A percentile compares a stretch with the other conserved stretches of the same genome.
Evolutionary conservation across 495 filamentous ascomycete species (phyloP).

Genomic region (Aspergillus affinis): DNA sequence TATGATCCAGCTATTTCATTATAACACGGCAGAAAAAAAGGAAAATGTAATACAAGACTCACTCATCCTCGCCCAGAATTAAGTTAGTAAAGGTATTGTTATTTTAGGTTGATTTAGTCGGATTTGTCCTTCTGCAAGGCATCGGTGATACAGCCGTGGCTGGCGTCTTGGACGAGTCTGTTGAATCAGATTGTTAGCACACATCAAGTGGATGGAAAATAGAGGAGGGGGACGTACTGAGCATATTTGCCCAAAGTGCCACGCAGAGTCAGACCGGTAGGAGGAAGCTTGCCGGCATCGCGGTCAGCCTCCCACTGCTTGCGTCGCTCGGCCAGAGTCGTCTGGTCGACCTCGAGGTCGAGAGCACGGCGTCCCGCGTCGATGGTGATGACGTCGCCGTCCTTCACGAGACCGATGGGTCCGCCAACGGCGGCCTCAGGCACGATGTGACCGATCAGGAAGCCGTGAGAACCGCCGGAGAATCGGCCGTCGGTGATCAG

Average conservation of each 20-base stretch:
- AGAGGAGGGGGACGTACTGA: slow-evolving; percentile 22
- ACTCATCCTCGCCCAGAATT: too few species aligned
- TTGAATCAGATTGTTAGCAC: background rate
- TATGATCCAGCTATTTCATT: too few species aligned
- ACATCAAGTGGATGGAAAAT: background rate
- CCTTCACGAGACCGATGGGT: slow-evolving; percentile 54
- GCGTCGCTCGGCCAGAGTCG: slow-evolving; percentile 64
- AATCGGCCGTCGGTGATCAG: slow-evolving; percentile 51
- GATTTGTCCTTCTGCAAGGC: background rate
- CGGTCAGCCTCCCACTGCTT: slow-evolving; percentile 56
- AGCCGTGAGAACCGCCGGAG: slow-evolving; percentile 52
- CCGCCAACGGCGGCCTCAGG: slow-evolving; percentile 60
- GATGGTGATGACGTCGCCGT: slow-evolving; percentile 57
- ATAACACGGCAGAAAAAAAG: too few species aligned
- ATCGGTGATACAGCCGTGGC: slow-evolving; percentile 59
- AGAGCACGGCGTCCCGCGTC: slow-evolving; percentile 52
- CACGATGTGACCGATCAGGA: slow-evolving; percentile 55
- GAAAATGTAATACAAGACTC: too few species aligned
- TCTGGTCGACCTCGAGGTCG: slow-evolving; percentile 49
- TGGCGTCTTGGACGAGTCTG: slow-evolving; percentile 62
- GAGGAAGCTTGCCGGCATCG: slow-evolving; percentile 33
- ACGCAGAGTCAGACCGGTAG: slow-evolving; percentile 53
- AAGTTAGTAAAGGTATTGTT: too few species aligned
- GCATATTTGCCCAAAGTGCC: slow-evolving; percentile 94
- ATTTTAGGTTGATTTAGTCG: too few species aligned